Conservation (phyloP, 495 filamentous ascomycete genomes). For the Chaetomium tenue region DNA sequence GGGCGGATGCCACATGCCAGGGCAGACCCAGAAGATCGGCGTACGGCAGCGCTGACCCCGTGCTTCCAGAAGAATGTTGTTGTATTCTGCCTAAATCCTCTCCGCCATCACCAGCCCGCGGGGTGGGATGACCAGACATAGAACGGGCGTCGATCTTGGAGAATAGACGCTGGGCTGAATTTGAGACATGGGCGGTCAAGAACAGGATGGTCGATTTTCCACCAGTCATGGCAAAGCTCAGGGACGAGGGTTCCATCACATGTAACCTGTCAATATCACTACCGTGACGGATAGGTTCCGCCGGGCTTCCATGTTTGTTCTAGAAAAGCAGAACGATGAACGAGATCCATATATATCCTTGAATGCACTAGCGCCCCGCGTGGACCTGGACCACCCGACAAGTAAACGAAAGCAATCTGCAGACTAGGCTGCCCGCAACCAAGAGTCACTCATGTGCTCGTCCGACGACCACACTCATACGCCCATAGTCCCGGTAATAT, state of each 20-base stretch:
- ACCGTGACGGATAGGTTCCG: not conserved
- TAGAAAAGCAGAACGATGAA: not conserved
- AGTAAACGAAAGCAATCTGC: slow-evolving; percentile 1
- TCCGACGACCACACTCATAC: no score
- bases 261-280: not conserved
- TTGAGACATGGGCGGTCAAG: not conserved
- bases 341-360: not conserved
- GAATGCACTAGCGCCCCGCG: not conserved
- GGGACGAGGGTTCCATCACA: not conserved
- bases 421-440: not conserved
- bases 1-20: not conserved
- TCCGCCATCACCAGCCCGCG: not conserved
- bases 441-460: no score
- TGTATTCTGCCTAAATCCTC: not conserved
- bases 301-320: not conserved
- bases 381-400: not conserved
- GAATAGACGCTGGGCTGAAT: not conserved
- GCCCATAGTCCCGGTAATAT: no score
- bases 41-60: not conserved
- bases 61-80: not conserved
- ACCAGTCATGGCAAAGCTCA: not conserved
- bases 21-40: not conserved
- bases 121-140: not conserved
- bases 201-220: not conserved
- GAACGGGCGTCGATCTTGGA: not conserved